Base-by-base conservation (phyloP, 2,329 filamentous ascomycete species). In the Fusarium pseudonygamai region DNA sequence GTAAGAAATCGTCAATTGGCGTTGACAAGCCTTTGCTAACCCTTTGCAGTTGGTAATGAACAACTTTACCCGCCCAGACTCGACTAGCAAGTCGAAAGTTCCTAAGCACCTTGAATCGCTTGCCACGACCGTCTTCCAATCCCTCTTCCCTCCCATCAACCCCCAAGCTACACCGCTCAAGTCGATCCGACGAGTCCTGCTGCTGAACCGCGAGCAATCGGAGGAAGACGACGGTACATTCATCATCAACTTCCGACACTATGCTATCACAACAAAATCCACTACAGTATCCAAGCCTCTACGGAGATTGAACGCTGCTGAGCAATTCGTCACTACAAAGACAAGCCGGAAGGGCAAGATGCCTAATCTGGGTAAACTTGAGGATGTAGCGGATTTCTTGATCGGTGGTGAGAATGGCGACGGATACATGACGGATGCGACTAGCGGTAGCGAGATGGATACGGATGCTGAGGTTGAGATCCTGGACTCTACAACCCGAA, bases 381-480 rank as follows among this genome's bases (percentile, higher is more conserved):
- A 96, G 77, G 96, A 99, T 82, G 96, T 98, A 40, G 92, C 96
- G 15, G 96, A 99, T 80, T 99, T 95, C 81, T 92, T 99, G 83
- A 92, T 97, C 42, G 95, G 97, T 63, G 92, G 91, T 6, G 94
- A 93, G 45, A 89, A 89, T 26, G 92, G 91, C 20, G 86, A 90
- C 24, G 87, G 96, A 7, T 99, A 98, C 82, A 93, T 95, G 76
- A 96, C 94, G 9, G 96, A 96, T 65, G 89, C 84, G 26, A 93
- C 91, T 2, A 97, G 94, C 73, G 96, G 97, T 64, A 97, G 94
- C 45, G 96, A 99, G 80, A 86, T 93, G 30, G 96, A 98, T 72
- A 98, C 96, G 0, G 96, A 99, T 79, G 95, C 94, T 47, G 96
- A 99, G 82, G 94, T 99, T 16, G 96, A 99, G 80, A 91, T 99